These are phyloP conservation scores for Starmerella stellata DNA, from an alignment of 805 yeast species.

Conservation along the genomic window DNA sequence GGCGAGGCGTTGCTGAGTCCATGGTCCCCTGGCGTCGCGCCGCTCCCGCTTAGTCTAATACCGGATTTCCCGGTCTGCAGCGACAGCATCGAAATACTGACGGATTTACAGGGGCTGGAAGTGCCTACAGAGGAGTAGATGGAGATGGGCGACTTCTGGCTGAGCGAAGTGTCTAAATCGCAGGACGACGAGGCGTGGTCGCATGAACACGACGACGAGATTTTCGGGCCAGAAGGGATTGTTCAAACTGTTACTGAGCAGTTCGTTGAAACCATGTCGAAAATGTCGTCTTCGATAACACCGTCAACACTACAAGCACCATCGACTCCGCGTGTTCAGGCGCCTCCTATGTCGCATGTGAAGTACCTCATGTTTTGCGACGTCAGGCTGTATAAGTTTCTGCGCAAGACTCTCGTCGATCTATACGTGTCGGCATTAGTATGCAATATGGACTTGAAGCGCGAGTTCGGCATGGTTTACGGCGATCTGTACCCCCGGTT, in stretches of 20 bases:
- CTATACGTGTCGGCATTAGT: constrained; percentile 47
- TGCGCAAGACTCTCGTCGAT: constrained; percentile 42
- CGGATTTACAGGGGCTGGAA: background rate
- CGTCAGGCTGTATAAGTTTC: constrained; percentile 48
- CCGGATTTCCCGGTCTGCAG: background rate
- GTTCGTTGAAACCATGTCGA: background rate
- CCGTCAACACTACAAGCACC: constrained; percentile 1
- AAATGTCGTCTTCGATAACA: background rate
- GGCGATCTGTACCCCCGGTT: constrained; percentile 65
- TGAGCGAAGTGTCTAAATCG: background rate
- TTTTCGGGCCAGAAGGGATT: constrained; percentile 2
- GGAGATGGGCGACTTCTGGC: background rate
- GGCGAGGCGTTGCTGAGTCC: constrained; percentile 40
- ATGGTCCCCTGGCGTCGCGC: constrained; percentile 29
- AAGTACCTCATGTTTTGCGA: constrained; percentile 50
- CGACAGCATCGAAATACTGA: background rate
- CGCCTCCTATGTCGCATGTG: constrained; percentile 27
- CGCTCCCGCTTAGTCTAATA: too few relatives aligned
- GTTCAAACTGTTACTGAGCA: background rate
- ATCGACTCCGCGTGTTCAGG: constrained; percentile 24
- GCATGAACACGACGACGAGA: constrained; percentile 3
- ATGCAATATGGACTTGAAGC: constrained; percentile 38
- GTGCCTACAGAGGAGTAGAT: background rate
- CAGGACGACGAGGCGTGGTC: background rate
- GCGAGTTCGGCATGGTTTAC: constrained; percentile 54